Evolutionary conservation across 1,139 yeast species (phyloP), one percentile per base, ranked within the genome.

Genomic region (Spencermartinsiella ligniputridi): DNA sequence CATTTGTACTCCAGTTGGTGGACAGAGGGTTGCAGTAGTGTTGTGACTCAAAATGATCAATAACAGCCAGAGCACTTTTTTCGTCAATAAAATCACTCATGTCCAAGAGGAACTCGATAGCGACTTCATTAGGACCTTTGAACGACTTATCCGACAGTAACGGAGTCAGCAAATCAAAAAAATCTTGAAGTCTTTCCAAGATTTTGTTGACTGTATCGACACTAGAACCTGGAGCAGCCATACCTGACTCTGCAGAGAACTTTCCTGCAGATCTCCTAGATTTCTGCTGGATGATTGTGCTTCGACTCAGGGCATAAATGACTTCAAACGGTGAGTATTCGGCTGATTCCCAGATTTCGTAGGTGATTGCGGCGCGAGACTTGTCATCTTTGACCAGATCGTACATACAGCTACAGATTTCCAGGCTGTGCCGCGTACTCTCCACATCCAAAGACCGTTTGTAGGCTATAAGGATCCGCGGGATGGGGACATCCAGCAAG

Each of bases 1-100:
- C 66, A 53, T 78, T 76, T 1, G 67, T 69, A 38, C 65, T 63
- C 86, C 89, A 82, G 16, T 70, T 62, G 0, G 75, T 70, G 37
- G 72, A 65, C n/a, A 79, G 57, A 5, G 79, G 74, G 1, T 80
- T 69, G 54, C 89, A 81, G 20, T 73, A 55, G 42, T 72, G 72
- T 44, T 74, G 77, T n/a, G 71, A 69, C 1, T 66, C 63, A 56
- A 77, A 81, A 54, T 68, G 74, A 5, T 67, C 60, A 32, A 80
- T 61, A 1, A 80, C 71, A 46, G 71, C 70, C 12, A 63, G 52
- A 4, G 72, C 68, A 11, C 67, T 66, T 2, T 62, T 61, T 0
- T 66, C 66, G 3, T 74, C 64, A 27, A 78, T 50, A 41, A 61
- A 60, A 8, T 61, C 64, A 33, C 72, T 58, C 53, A 75, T 61